Base-by-base conservation (phyloP, 179 eudicot species). In the Beta macrorhiza region DNA sequence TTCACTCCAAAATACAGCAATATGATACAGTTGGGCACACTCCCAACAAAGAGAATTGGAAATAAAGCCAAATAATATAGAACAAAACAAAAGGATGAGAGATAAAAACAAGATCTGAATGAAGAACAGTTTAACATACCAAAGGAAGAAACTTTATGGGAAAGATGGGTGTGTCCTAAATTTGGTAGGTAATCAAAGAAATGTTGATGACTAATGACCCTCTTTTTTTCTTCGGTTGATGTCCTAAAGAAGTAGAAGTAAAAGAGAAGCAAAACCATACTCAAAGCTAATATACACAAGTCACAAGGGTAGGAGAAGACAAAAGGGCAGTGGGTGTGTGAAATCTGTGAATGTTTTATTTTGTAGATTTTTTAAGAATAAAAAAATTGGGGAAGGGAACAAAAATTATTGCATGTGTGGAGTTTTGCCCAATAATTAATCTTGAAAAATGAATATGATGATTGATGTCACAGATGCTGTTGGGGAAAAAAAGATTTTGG, bases 121-220 rank as follows among this genome's bases (percentile, higher is more conserved):
- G 9, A 51, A 56, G 78, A 11, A 82, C 11, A 77, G 67, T 56
- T 17, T 42, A 67, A 81, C 81, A 72, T 81, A 81, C 86, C 86
- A 57, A 45, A 29, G 47, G 44, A 78, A 53, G 62, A 57, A 67
- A 16, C 37, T 58, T 57, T 22, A 16, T 51, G n/a, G 47, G 49
- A 29, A 70, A 55, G 53, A 49, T 10, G 13, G 67, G 59, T 4
- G 22, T 25, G 55, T 61, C 62, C 65, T 45, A 70, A 82, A 58
- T 82, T 77, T 55, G 82, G 76, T 61, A 56, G 69, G 76, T 17
- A 10, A 65, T 77, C 14, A 67, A 12, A 72, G 63, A 77, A 65
- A 55, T 20, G 70, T 78, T 77, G 84, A 81, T 72, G 84, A 81
- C 78, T 47, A 67, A 62, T 76, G 78, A 72, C 65, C 81, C 67